phyloP scores from a whole-genome alignment of 2,329 filamentous ascomycete species.

The Periconia sp. region DNA sequence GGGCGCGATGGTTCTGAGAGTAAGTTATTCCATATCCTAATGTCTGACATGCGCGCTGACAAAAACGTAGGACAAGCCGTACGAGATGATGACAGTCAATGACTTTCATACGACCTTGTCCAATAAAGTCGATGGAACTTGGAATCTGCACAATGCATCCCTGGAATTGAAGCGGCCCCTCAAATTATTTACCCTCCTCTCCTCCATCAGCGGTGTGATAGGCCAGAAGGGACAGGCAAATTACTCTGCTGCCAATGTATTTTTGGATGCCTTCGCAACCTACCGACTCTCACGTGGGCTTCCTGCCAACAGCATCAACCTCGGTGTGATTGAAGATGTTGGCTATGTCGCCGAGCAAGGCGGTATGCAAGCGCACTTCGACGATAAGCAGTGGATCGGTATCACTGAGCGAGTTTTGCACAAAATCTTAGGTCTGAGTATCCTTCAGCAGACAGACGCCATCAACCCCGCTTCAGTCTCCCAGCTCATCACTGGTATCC shows the following conservation, averaged over 20 bases:
- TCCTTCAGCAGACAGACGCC: constrained; percentile 13
- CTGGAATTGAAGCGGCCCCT: constrained; percentile 11
- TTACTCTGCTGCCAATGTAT: constrained; percentile 17
- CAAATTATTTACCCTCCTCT: constrained; percentile 29
- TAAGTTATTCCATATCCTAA: background rate
- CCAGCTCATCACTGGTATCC: constrained; percentile 13
- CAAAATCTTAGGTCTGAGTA: constrained; percentile 10
- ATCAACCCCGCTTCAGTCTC: background rate
- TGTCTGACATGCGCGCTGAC: background rate
- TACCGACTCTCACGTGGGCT: constrained; percentile 13
- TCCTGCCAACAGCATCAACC: constrained; percentile 5
- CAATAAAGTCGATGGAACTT: constrained; percentile 11
- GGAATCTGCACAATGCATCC: too few species aligned
- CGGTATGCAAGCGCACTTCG: background rate
- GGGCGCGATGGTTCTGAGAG: constrained; percentile 33
- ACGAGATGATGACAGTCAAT: background rate
- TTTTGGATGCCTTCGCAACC: constrained; percentile 21
- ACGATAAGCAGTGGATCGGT: constrained; percentile 2
- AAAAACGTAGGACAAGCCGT: background rate
- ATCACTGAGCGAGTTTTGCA: constrained; percentile 16
- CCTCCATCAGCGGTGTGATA: constrained; percentile 14
- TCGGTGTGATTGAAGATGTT: background rate
- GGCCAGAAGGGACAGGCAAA: background rate
- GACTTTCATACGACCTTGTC: constrained; percentile 8
- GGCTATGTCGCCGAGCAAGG: background rate